Base-by-base conservation (phyloP, 352 stramenopile species). In the Pythium aquatile region DNA sequence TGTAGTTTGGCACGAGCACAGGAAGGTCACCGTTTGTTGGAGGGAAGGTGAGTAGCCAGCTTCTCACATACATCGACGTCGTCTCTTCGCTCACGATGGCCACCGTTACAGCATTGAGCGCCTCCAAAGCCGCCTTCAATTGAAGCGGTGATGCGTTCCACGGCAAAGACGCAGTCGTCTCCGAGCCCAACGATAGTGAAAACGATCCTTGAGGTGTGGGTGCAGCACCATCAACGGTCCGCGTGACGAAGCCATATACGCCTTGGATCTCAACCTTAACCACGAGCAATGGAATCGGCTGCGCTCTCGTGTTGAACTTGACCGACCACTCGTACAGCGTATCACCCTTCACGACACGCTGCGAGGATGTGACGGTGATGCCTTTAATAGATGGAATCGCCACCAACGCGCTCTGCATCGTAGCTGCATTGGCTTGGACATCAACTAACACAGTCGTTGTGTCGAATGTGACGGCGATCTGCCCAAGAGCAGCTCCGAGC, bases 251-350 rank as follows among this genome's bases (percentile, higher is more conserved):
- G 14, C 39, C 39, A n/a, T 46, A 46, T 9, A 46, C n/a, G 9
- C 9, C 39, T 4, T 9, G 9, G 39, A 46, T 46, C 42, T 5
- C 39, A 5, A 46, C 39, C 13, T 4, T 5, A 46, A 69, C 51
- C 58, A 55, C 42, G 1, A 75, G 17, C 16, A 68, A 37, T 26
- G 11, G 13, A 37, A 63, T 63, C 28, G 64, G 56, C 30, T 56
- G 44, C 2, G 37, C 13, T 35, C 46, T 55, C 1, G 60, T 63
- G 17, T 58, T 52, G 40, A 73, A 74, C 10, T n/a, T 64, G 13
- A 76, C 61, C 30, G 70, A 58, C 61, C 62, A 76, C 28, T 72
- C 47, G 55, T 71, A 62, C 16, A 67, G 8, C 2, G 51, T 64
- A 49, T 44, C 63, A 1, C 42, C 39, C 1, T 33, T 53, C 26